Evolutionary conservation across 1,284 basidiomycete genomes (phyloP), one percentile per base, ranked within the genome.

Genomic region (Golubevia pallescens): DNA sequence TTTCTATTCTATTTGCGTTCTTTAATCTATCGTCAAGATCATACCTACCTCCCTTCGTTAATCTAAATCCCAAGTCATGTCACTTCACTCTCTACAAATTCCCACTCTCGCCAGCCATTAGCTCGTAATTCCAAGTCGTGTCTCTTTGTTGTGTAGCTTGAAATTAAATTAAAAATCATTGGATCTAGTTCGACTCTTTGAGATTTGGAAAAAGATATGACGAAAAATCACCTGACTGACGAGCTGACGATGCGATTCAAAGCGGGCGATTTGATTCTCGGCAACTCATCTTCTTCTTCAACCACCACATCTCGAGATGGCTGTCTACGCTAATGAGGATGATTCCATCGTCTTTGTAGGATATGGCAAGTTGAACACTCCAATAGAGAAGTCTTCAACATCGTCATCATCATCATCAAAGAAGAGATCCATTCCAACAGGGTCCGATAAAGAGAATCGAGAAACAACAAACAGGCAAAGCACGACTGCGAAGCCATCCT

Each of bases 191-290:
- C n/a, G 16, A 53, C 51, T 53, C 16, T 20, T 54, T 54, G 19
- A 54, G 19, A 54, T 23, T 23, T 54, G 20, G 20, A 54, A 54
- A 54, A 54, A 20, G 53, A 20, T 20, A 54, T 54, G 20, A 23
- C 19, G 20, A 20, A 23, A 23, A 54, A 54, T 54, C 23, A 54
- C 20, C 19, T 23, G 23, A 23, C 53, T 20, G 53, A 20, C 19
- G 23, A 24, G 60, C 60, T 21, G 60, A n/a, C 32, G 56, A 61
- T 28, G 28, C 28, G 28, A 28, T 28, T 28, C 28, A 28, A 28
- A 28, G 28, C 28, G 28, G 28, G 28, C 28, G 28, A 28, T 28
- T 28, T 28, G 28, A 28, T 28, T 28, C 28, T 28, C 28, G 28
- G 28, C 28, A 28, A 28, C 28, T 28, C 28, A 28, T 28, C 28